Evolutionary conservation across 768 basidiomycete species (phyloP), one percentile per base, ranked within the genome.

Genomic region (Serpula lacrymans): DNA sequence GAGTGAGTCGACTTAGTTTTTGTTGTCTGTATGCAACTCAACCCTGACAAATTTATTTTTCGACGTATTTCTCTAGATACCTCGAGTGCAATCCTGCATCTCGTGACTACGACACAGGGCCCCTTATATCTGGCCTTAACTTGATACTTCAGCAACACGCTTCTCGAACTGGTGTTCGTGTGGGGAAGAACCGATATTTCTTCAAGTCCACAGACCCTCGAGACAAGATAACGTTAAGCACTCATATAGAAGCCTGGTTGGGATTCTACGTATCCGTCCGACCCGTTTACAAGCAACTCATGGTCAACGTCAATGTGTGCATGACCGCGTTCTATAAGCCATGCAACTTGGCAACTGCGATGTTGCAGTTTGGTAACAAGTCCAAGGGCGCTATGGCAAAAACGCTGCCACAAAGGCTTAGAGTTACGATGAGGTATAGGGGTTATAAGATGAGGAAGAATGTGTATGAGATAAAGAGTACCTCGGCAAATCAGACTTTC

Each of bases 111-210:
- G 82, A 87, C 37, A 70, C 78, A 2, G 58, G 68, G 39, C 82
- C 84, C 0, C 48, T 78, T 12, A 62, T 86, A 4, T 70, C 83
- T 7, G 82, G 82, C 3, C 53, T 86, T 34, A 85, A 88, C 52
- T 61, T 87, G 17, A 65, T 86, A 37, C 59, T 85, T 5, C 73
- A 78, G 34, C 69, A 79, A 35, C 68, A 74, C 48, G 72, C 81
- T 11, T 69, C 72, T 50, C 63, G 72, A 23, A 63, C 69, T 1
- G 82, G 78, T 6, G 68, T 79, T n/a, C 72, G 78, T 53, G 78
- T 84, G 9, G 82, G 83, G 2, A 65, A 75, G 37, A 81, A 82
- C 45, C 71, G 78, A 10, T 85, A 78, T 58, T 87, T 86, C 62
- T 84, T 84, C 64, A 5, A 48, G 47, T 9, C 9, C 17, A 18